These are phyloP conservation scores for Malbranchea zuffiana DNA, from an alignment of 2,329 filamentous ascomycete genomes.

Conservation along the genomic window DNA sequence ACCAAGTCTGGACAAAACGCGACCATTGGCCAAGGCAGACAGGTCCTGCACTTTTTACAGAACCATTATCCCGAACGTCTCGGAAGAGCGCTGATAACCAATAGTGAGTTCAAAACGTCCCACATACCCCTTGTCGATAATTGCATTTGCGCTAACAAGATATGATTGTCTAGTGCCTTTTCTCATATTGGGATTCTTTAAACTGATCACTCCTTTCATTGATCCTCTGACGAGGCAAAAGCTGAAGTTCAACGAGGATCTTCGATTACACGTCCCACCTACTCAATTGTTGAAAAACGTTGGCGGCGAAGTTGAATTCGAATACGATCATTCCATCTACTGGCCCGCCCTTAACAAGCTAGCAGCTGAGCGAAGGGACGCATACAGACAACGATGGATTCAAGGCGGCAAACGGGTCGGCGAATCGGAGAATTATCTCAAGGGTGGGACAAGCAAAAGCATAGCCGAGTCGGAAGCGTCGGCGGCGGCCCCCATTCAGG, in stretches of 20 bases:
- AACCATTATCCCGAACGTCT: slow-evolving; percentile 91
- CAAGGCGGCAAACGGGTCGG: slow-evolving; percentile 70
- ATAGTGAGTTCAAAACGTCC: slow-evolving; percentile 49
- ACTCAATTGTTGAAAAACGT: slow-evolving; percentile 72
- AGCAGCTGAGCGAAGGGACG: slow-evolving; percentile 53
- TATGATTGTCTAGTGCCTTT: slow-evolving; percentile 56
- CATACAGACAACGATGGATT: slow-evolving; percentile 61
- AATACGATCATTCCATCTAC: slow-evolving; percentile 79
- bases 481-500: slow-evolving; percentile 7
- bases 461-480: slow-evolving; percentile 24
- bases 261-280: slow-evolving; percentile 67
- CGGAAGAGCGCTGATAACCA: slow-evolving; percentile 78
- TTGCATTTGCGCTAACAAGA: neutral
- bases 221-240: slow-evolving; percentile 89
- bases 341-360: slow-evolving; percentile 76
- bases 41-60: slow-evolving; percentile 84
- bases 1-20: slow-evolving; percentile 67
- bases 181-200: slow-evolving; percentile 89
- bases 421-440: slow-evolving; percentile 78
- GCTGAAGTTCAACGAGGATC: slow-evolving; percentile 94
- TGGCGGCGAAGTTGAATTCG: slow-evolving; percentile 72
- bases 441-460: slow-evolving; percentile 47
- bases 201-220: slow-evolving; percentile 90
- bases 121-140: neutral
- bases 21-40: slow-evolving; percentile 61